phyloP scores from a whole-genome alignment of 2,329 filamentous ascomycete genomes.

The Venturia pyrina region DNA sequence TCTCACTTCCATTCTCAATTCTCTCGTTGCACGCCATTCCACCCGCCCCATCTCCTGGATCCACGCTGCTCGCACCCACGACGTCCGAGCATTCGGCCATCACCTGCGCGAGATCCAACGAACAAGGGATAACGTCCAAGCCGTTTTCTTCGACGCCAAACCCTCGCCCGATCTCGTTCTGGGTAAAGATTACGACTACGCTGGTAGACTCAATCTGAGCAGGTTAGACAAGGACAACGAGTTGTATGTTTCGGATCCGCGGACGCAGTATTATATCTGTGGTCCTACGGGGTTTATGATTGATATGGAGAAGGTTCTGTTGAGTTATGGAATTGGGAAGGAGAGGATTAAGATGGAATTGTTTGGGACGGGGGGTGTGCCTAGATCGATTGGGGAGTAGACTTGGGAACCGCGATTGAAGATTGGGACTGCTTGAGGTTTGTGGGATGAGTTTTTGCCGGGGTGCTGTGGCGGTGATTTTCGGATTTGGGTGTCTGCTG shows the following conservation, averaged over 20 bases:
- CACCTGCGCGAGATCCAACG: slow-evolving; percentile 37
- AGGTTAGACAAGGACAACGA: slow-evolving; percentile 42
- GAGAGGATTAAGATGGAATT: slow-evolving; percentile 56
- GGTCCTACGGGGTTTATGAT: slow-evolving; percentile 63
- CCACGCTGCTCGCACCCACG: slow-evolving; percentile 46
- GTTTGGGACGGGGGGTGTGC: slow-evolving; percentile 33
- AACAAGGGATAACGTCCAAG: slow-evolving; percentile 38
- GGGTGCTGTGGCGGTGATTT: not conserved
- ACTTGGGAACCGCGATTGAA: not conserved
- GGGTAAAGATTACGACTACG: slow-evolving; percentile 50
- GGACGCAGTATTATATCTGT: slow-evolving; percentile 61
- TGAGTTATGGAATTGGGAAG: slow-evolving; percentile 45
- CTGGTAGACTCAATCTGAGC: slow-evolving; percentile 49
- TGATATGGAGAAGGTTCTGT: slow-evolving; percentile 44
- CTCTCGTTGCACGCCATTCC: slow-evolving; percentile 29
- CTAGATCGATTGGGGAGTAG: not conserved
- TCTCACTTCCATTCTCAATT: slow-evolving; percentile 55
- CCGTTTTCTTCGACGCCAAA: slow-evolving; percentile 49
- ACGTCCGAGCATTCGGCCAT: slow-evolving; percentile 45
- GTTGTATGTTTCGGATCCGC: slow-evolving; percentile 45
- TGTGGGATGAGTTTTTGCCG: not conserved
- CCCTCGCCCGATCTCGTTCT: slow-evolving; percentile 33
- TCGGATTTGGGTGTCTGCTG: not conserved
- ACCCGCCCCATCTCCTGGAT: slow-evolving; percentile 50
- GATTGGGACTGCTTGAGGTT: not conserved